Conservation (phyloP, 345 rosid species). For the Populus tremula region DNA sequence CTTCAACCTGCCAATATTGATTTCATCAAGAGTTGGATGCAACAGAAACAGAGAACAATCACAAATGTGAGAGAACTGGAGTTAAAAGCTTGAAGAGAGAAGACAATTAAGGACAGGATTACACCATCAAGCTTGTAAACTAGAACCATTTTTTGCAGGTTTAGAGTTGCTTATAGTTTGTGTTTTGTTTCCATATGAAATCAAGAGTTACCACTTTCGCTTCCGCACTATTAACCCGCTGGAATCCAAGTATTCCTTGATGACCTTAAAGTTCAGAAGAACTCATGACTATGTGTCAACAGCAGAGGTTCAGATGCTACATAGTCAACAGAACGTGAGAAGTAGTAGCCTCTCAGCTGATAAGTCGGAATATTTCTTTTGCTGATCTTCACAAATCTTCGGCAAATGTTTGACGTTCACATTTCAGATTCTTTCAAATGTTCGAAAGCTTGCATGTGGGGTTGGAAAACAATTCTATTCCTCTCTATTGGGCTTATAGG, state of each 20-base stretch:
- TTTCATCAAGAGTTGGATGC: conserved; percentile 36
- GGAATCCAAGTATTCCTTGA: no score
- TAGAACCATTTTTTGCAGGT: conserved; percentile 10
- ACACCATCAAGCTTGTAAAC: not conserved
- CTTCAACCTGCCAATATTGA: conserved; percentile 35
- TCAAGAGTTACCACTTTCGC: not conserved
- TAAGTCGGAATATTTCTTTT: not conserved
- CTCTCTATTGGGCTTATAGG: not conserved
- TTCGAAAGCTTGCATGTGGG: not conserved
- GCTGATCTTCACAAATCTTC: not conserved
- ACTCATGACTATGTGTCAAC: no score
- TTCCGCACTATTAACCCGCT: not conserved
- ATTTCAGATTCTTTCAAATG: no score
- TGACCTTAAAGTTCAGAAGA: no score
- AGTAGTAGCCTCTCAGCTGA: no score
- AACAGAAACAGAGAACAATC: conserved; percentile 42
- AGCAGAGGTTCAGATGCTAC: no score
- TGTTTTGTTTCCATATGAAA: no score
- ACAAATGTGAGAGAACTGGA: conserved; percentile 46
- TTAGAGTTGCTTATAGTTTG: not conserved
- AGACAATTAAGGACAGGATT: not conserved
- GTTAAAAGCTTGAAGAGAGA: not conserved
- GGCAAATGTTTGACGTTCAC: not conserved
- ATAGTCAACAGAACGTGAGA: no score
- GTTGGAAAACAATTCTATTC: not conserved